Evolutionary conservation across 208 protist genomes (phyloP).

Genomic region (Borovskyia barvae): DNA sequence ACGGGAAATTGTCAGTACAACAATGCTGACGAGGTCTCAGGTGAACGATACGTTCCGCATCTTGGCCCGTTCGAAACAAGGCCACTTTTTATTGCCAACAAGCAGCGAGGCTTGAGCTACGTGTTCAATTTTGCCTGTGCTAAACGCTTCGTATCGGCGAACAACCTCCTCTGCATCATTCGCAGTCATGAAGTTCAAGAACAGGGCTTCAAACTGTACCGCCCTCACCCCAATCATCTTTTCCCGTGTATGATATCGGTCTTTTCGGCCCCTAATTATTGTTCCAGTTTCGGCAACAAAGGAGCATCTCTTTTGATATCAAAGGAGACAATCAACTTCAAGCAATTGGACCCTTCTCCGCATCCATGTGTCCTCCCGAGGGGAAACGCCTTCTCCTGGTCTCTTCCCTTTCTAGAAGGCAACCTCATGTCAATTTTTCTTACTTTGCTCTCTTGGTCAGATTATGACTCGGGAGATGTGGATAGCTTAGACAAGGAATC

Average conservation of each 20-base stretch:
- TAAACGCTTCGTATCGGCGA: constrained; percentile 92
- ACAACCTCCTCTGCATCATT: constrained; percentile 95
- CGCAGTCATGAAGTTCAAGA: constrained; percentile 95
- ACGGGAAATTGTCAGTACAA: constrained; percentile 78
- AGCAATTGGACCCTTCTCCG: constrained; percentile 77
- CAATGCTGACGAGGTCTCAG: constrained; percentile 25
- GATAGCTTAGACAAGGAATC: constrained; percentile 19
- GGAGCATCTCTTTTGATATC: constrained; percentile 86
- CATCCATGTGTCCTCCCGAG: constrained; percentile 68
- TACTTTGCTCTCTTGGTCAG: constrained; percentile 15
- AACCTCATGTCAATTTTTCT: constrained; percentile 43
- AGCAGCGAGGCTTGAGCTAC: constrained; percentile 73
- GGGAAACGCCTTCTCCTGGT: constrained; percentile 74
- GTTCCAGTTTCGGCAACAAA: constrained; percentile 97
- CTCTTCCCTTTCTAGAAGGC: constrained; percentile 62
- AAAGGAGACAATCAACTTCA: constrained; percentile 90
- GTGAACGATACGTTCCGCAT: constrained; percentile 60
- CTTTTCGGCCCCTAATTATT: constrained; percentile 98
- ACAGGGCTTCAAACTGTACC: constrained; percentile 94
- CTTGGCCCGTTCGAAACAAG: constrained; percentile 54
- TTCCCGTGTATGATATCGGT: constrained; percentile 97
- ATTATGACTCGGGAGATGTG: constrained; percentile 4
- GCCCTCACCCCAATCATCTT: constrained; percentile 71
- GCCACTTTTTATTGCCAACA: constrained; percentile 67
- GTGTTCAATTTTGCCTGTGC: constrained; percentile 83